Base-by-base conservation (phyloP, 2,329 filamentous ascomycete genomes). In the Pestalotiopsis sp. region DNA sequence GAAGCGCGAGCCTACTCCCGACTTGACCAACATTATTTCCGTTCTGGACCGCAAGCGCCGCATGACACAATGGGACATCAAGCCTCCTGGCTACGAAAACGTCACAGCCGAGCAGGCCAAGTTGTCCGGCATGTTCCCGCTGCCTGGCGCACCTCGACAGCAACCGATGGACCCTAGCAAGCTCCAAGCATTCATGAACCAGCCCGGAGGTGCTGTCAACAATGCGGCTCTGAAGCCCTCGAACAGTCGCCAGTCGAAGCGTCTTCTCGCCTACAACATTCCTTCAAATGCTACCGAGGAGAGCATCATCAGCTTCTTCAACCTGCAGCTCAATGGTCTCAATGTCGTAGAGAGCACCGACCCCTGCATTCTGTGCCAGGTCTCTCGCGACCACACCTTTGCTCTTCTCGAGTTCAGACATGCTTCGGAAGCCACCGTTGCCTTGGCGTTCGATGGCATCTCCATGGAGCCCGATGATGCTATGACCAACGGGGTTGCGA, bases 41-140 rank as follows among this genome's bases (percentile, higher is more conserved):
- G 86, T 99, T 69, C 84, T 94, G 71, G 91, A 95, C 77, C 91
- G 95, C 75, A 96, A 95, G 85, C 92, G 97, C 74, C 92, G 96
- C 69, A 85, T 99, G 85, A 98, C 95, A 45, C 97, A 99, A 81
- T 99, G 96, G 96, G 97, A 99, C 80, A 98, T 99, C 81, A 99
- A 99, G 83, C 96, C 96, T 5, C 93, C 94, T 17, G 95, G 96
- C 59, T 99, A 99, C 77, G 97, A 99, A 78, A 97, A 96, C 80
- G 95, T 99, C 72, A 98, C 96, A 2, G 94, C 96, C 25, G 97
- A 99, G 81, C 97, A 99, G 81, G 97, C 96, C 64, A 99, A 99
- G 85, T 87, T 99, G 59, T 99, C 97, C 73, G 92, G 95, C 84
- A 98, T 99, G 96, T 99, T 99, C 84, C 95, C 97, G 70, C 89